These are phyloP conservation scores for Ascochyta koolunga DNA, from an alignment of 2,329 filamentous ascomycete genomes.

Conservation along the genomic window DNA sequence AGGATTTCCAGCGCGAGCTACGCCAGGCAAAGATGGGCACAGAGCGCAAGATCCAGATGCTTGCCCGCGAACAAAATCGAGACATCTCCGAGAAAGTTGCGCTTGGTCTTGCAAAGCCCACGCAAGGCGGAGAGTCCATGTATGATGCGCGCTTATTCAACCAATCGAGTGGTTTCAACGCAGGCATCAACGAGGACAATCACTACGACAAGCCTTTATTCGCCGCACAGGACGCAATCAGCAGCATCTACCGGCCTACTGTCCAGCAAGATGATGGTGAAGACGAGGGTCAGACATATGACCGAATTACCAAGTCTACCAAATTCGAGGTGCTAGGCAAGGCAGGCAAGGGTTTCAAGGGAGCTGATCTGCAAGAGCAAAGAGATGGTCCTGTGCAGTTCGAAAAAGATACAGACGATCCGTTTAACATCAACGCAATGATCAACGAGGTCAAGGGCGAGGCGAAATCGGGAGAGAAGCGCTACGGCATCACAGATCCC, in stretches of 20 bases:
- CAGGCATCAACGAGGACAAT: constrained; percentile 97
- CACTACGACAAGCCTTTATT: constrained; percentile 97
- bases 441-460: constrained; percentile 76
- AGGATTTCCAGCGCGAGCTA: constrained; percentile 86
- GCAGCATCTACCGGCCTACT: constrained; percentile 86
- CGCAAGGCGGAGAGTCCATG: constrained; percentile 90
- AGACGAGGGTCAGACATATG: constrained; percentile 82
- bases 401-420: constrained; percentile 85
- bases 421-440: constrained; percentile 94
- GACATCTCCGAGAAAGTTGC: constrained; percentile 98
- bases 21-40: constrained; percentile 95
- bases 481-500: constrained; percentile 75
- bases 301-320: constrained; percentile 82
- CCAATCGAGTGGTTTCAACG: constrained; percentile 86
- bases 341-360: constrained; percentile 85
- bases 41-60: constrained; percentile 87
- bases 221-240: constrained; percentile 92
- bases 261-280: constrained; percentile 74
- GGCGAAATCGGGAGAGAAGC: constrained; percentile 68
- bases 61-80: constrained; percentile 93
- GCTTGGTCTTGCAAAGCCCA: constrained; percentile 91
- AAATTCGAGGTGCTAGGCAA: constrained; percentile 88
- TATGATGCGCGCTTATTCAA: constrained; percentile 97
- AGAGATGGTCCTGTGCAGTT: constrained; percentile 95
- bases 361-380: constrained; percentile 79